phyloP scores from a whole-genome alignment of 441 rosid species.

The Arabidopsis hybrid region DNA sequence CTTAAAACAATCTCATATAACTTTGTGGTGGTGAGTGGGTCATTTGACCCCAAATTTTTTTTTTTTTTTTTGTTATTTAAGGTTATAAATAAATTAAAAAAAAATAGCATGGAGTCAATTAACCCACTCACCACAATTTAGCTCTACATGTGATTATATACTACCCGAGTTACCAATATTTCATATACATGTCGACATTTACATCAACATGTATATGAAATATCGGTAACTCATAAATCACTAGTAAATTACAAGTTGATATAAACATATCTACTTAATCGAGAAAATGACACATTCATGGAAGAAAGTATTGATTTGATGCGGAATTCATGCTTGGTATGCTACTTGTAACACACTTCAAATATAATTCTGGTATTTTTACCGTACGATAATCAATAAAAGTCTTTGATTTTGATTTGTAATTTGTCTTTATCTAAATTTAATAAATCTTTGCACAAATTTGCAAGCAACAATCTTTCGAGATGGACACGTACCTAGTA shows the following conservation, averaged over 20 bases:
- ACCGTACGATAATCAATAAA: slow-evolving; percentile 20
- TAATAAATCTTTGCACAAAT: slow-evolving; percentile 19
- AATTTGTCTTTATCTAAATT: slow-evolving; percentile 13
- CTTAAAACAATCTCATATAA: no score
- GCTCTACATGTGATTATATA: not conserved
- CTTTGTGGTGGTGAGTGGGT: no score
- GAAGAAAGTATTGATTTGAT: slow-evolving; percentile 17
- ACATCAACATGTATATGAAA: no score
- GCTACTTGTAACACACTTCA: slow-evolving; percentile 44
- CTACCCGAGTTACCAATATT: not conserved
- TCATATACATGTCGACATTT: not conserved
- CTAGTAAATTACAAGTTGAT: slow-evolving; percentile 25
- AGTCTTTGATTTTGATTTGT: slow-evolving; percentile 21
- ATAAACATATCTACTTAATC: not conserved
- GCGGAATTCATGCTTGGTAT: slow-evolving; percentile 40
- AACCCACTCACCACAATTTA: not conserved
- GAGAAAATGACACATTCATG: slow-evolving; percentile 30
- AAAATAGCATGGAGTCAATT: not conserved
- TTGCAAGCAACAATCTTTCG: slow-evolving; percentile 20
- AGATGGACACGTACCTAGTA: slow-evolving; percentile 24
- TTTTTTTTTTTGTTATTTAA: no score
- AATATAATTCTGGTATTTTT: slow-evolving; percentile 17
- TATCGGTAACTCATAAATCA: no score
- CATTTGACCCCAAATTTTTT: no score
- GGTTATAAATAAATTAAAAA: no score